These are phyloP conservation scores for Nitzschia inconspicua DNA, from an alignment of 108 stramenopile species.

Conservation along the genomic window DNA sequence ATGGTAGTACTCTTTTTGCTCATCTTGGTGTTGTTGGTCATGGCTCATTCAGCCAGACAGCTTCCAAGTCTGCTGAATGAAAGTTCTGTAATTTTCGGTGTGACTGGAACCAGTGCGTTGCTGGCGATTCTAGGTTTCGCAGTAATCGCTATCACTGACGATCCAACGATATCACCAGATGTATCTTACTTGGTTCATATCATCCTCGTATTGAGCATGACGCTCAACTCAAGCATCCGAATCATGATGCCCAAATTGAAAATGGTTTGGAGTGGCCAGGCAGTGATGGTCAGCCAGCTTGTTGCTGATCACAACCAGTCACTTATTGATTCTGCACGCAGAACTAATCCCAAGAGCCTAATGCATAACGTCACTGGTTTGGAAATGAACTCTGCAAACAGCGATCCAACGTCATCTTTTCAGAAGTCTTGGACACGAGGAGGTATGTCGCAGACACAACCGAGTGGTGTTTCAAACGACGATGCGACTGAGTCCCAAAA, in stretches of 20 bases:
- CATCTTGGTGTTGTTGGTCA: conserved; percentile 5
- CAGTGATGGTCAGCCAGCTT: conserved; percentile 18
- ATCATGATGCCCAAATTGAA: conserved; percentile 17
- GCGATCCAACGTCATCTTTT: not conserved
- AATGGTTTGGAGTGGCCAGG: conserved; percentile 26
- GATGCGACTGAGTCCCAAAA: not conserved
- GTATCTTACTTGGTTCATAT: conserved; percentile 18
- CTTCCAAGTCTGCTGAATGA: conserved; percentile 39
- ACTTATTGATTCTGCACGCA: not conserved
- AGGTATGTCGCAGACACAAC: not conserved
- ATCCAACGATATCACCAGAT: conserved; percentile 10
- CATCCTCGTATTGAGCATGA: conserved; percentile 4
- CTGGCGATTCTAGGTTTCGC: conserved; percentile 1
- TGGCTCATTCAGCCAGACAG: conserved; percentile 16
- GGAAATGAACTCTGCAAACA: not conserved
- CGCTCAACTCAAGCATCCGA: conserved; percentile 9
- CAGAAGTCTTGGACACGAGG: not conserved
- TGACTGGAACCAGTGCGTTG: conserved; percentile 4
- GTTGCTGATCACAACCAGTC: conserved; percentile 15
- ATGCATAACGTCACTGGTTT: conserved; percentile 14
- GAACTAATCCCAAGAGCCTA: not conserved
- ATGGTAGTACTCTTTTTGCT: not conserved
- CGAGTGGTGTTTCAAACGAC: not conserved
- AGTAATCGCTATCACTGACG: conserved; percentile 1
- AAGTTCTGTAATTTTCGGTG: conserved; percentile 7